Evolutionary conservation across 2,329 filamentous ascomycete species (phyloP), one percentile per base, ranked within the genome.

Genomic region (Huntiella savannae): DNA sequence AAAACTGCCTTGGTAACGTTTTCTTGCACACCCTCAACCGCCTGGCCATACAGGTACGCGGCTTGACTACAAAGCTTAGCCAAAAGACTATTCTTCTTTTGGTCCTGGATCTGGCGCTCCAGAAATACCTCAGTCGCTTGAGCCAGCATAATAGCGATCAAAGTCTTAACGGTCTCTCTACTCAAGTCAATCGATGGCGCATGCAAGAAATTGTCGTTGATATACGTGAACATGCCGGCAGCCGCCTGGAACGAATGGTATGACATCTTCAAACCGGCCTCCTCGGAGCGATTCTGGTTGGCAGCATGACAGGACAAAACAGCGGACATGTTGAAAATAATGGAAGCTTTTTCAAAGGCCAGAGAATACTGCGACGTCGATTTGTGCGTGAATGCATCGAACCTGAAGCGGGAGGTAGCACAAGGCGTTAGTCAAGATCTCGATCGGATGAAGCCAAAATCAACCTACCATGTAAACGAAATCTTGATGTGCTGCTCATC

Each of bases 401-500:
- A 96, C 86, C 86, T 94, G 28, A 16, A 15, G 6, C 13, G 22
- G 32, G 28, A 13, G 7, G 8, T 10, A 33, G 33, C 33, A 35
- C 39, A 34, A n/a, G 22, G 22, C 22, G 22, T 28, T 28, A 28
- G 22, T 28, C 22, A 28, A 28, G 22, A 28, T 28, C 22, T 28
- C 22, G 22, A 28, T 28, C 22, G 22, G 22, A 34, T 28, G 22
- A 28, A 28, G 22, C 22, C 22, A 28, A 28, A 28, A 28, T 28
- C 22, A 42, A 40, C 56, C 41, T 73, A 94, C 91, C 91, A 98
- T 53, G 88, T 96, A 60, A 98, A 98, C 5, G 83, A 84, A 57
- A 98, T 94, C 66, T 96, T 96, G 66, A 98, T 96, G 59, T 98
- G 88, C 58, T 94, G 91, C 66, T 98, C 91, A 56, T 98, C 91